A percentile compares a stretch with the other conserved stretches of the same genome.
Conservation (phyloP, 768 basidiomycete species). For the Macrolepiota fuliginosa region DNA sequence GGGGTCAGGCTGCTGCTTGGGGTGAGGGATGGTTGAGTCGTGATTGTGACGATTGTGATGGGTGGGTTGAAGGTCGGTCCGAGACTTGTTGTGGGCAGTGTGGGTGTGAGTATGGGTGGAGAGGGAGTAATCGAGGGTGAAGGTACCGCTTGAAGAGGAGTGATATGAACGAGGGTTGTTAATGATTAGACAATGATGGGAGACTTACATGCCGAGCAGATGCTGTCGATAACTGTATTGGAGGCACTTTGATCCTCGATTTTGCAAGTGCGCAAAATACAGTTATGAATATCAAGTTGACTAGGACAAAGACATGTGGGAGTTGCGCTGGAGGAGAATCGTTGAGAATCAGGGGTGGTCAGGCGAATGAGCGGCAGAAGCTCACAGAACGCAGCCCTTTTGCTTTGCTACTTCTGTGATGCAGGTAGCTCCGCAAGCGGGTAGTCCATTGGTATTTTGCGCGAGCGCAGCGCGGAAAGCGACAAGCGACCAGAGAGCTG, state of each 20-base stretch:
- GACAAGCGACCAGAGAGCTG: not conserved
- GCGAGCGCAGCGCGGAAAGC: not conserved
- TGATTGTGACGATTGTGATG: not conserved
- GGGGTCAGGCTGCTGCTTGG: not conserved
- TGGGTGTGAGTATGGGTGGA: not conserved
- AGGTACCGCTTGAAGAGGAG: not conserved
- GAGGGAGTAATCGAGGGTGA: not conserved
- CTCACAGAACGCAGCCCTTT: not conserved
- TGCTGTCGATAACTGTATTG: not conserved
- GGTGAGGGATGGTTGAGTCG: not conserved
- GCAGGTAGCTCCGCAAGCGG: not conserved
- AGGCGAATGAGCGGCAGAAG: not conserved
- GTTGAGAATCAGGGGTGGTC: not conserved
- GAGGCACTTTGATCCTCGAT: not conserved
- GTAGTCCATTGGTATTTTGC: not conserved
- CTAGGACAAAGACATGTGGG: conserved; percentile 1
- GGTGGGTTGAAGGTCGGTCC: not conserved
- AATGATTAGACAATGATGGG: not conserved
- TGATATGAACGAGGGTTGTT: not conserved
- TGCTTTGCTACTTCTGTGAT: not conserved
- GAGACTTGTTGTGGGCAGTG: not conserved
- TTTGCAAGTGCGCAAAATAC: not conserved
- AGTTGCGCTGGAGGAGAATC: not conserved
- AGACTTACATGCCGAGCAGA: not conserved
- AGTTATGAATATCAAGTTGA: not conserved